These are phyloP conservation scores for Colletotrichum sp. DNA, from an alignment of 2,329 filamentous ascomycete species.

Conservation along the genomic window DNA sequence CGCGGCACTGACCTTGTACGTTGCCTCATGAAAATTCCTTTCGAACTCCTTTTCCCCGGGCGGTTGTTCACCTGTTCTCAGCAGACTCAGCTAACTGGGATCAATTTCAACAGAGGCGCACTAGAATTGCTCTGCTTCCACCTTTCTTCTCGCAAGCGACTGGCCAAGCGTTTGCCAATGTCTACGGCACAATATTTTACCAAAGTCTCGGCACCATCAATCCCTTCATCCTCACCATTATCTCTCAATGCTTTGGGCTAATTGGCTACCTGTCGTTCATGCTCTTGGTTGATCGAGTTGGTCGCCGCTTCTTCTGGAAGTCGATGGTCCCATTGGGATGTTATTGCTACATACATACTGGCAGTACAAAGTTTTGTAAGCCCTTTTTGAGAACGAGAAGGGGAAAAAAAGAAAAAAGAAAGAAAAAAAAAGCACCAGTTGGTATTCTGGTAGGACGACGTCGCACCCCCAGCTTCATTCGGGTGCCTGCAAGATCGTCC, in stretches of 20 bases:
- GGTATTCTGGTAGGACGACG: background rate
- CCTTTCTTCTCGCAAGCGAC: background rate
- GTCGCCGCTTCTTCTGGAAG: background rate
- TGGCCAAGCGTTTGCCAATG: background rate
- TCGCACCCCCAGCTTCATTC: background rate
- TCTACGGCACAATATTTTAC: background rate
- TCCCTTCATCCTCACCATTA: background rate
- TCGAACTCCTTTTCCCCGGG: background rate
- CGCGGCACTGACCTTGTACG: background rate
- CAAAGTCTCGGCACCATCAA: background rate
- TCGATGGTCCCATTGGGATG: background rate
- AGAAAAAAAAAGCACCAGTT: background rate
- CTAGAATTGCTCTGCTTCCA: background rate
- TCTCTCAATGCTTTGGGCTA: background rate
- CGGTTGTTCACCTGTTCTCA: background rate
- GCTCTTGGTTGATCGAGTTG: background rate
- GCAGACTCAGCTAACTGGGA: background rate
- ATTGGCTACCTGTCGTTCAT: background rate
- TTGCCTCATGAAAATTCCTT: background rate
- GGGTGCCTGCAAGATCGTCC: background rate
- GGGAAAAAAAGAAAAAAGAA: background rate
- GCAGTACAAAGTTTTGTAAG: accelerated
- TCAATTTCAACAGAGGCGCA: background rate
- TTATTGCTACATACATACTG: background rate
- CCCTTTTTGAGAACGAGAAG: background rate